Base-by-base conservation (phyloP, 768 basidiomycete species). In the Lanmaoa rubissima region DNA sequence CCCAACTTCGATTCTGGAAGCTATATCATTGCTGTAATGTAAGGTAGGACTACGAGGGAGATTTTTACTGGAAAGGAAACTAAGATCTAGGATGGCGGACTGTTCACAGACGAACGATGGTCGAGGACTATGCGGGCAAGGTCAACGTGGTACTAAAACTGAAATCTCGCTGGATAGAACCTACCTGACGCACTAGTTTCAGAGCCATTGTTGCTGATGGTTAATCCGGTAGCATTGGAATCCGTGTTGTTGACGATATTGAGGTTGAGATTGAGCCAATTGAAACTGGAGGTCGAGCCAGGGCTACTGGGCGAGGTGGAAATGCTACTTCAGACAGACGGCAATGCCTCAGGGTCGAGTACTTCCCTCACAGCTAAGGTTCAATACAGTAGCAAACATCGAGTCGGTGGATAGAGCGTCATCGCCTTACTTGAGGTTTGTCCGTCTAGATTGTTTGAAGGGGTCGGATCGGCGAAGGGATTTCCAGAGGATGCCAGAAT, bases 131-230 rank as follows among this genome's bases (percentile, higher is more conserved):
- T 24, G n/a, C 12, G 6, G 1, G n/a, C 17, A 28, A 13, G 17
- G 45, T 19, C 45, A 31, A 17, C 26, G 14, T 16, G 42, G 8
- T 13, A 17, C 21, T 14, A 14, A 28, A n/a, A 13, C 13, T 8
- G 24, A 48, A 11, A 19, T 7, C 19, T 19, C 28, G 13, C 14
- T 26, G 9, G 28, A 24, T 10, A 26, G 21, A 28, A 50, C 55
- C 13, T 41, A 58, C 57, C 40, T 13, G 39, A 58, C 8, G 43
- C 55, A 7, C 42, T 26, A 26, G 19, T 58, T 40, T n/a, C 57
- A 14, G 48, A 34, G 11, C n/a, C 17, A 26, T 38, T 49, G 13
- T 48, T 57, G 9, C 14, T 38, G 5, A 58, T 43, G 35, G 49
- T 58, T 10, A 58, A 2, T 17, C 49, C 49, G 0, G 12, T 10